These are phyloP conservation scores for Trichoderma erinaceum DNA, from an alignment of 495 filamentous ascomycete species.

Conservation along the genomic window DNA sequence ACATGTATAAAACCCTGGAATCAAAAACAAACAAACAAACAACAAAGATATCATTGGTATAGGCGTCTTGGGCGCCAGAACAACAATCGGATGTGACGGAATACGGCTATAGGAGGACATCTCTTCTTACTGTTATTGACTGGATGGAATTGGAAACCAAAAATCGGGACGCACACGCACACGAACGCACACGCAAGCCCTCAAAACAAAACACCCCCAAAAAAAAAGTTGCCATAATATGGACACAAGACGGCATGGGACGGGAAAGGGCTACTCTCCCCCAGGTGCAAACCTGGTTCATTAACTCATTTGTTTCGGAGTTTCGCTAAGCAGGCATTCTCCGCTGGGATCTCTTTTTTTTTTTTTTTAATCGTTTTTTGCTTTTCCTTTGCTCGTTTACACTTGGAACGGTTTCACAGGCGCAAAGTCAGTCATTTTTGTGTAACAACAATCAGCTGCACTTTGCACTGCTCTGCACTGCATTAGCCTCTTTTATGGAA, in stretches of 20 bases:
- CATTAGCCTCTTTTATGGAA: conserved; percentile 8
- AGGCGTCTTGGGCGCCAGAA: neutral
- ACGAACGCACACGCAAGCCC: neutral
- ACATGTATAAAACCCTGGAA: neutral
- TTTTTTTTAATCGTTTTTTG: neutral
- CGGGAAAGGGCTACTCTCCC: conserved; percentile 10
- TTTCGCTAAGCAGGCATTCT: conserved; percentile 1
- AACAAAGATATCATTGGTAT: neutral
- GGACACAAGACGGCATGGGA: conserved; percentile 7
- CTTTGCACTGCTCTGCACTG: neutral
- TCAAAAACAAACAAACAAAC: too few relatives aligned
- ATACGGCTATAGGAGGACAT: neutral
- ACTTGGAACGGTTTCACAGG: neutral
- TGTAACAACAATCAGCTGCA: neutral
- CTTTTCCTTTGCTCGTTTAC: neutral
- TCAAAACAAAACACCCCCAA: neutral
- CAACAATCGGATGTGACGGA: neutral
- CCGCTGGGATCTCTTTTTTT: neutral
- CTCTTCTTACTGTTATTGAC: neutral
- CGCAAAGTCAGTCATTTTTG: neutral
- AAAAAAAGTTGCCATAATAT: neutral
- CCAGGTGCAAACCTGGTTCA: conserved; percentile 10
- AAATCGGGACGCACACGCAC: neutral
- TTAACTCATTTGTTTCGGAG: neutral
- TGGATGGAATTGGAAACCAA: neutral